Base-by-base conservation (phyloP, 129 eudicot genomes). In the Gnaphalium uliginosum region DNA sequence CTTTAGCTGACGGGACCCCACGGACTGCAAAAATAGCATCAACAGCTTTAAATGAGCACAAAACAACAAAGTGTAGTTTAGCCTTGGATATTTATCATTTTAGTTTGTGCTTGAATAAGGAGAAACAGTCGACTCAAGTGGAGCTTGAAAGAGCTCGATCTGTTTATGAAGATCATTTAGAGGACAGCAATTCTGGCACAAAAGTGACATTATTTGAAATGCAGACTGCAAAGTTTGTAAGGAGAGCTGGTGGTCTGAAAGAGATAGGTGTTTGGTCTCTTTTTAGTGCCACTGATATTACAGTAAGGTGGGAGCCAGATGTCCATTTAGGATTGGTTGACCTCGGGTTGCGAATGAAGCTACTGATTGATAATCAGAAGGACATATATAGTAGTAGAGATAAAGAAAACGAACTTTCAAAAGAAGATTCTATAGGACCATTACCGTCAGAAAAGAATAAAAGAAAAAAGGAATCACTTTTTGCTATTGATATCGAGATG, bases 221-320 rank as follows among this genome's bases (percentile, higher is more conserved):
- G 85, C 97, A 88, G 66, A 94, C 91, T 74, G 89, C 93, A 37
- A 94, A 94, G 80, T 82, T 90, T 78, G 94, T 94, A 37, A 83
- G 96, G 72, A 85, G 96, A 67, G 78, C 96, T 22, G 97, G 97
- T 30, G 96, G 97, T 72, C 89, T 85, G 65, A 91, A 89, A 81
- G 97, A 91, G 85, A 81, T 94, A 43, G 93, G 89, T 30, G 91
- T 91, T 48, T 90, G 99, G 86, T 89, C 96, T 82, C 96, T 94
- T 78, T 91, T 91, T 69, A 91, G 99, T 86, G 99, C 99, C 75
- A 87, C 96, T 58, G 93, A 94, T 79, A 94, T 94, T 81, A 78
- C 97, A 63, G 69, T 86, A 71, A 85, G 99, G 78, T 94, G 99
- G 99, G 99, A 94, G 77, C 97, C 99, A 30, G 99, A 94, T 86